phyloP scores from a whole-genome alignment of 768 basidiomycete genomes.

The Boletus pseudo-olivaceus region DNA sequence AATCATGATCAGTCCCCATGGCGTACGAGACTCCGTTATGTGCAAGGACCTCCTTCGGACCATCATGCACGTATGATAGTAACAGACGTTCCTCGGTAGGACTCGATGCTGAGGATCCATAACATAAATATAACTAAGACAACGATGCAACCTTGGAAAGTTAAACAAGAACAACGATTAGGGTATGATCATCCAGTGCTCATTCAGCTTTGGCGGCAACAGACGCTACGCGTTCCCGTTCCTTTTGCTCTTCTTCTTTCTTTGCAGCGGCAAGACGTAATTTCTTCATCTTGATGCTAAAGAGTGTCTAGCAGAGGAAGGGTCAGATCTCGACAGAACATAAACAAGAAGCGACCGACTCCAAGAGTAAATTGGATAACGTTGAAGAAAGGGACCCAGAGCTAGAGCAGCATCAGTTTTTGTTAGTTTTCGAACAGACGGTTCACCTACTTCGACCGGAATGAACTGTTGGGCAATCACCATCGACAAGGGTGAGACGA shows the following conservation, averaged over 20 bases:
- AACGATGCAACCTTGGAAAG: neutral
- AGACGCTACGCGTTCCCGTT: constrained; percentile 28
- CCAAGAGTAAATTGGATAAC: constrained; percentile 71
- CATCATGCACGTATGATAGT: constrained; percentile 36
- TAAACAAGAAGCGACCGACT: constrained; percentile 40
- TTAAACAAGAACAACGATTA: neutral
- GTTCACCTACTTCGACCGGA: constrained; percentile 59
- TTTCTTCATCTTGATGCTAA: constrained; percentile 72
- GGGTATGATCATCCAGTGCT: constrained; percentile 15
- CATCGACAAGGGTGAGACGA: constrained; percentile 72
- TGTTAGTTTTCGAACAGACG: neutral
- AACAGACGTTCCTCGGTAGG: constrained; percentile 12
- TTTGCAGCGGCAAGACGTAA: constrained; percentile 50
- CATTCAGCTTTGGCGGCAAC: constrained; percentile 18
- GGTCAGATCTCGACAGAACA: neutral
- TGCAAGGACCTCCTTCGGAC: constrained; percentile 34
- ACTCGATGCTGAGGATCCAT: neutral
- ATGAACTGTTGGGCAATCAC: constrained; percentile 77
- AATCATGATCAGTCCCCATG: constrained; percentile 20
- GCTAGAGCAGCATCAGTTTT: constrained; percentile 36
- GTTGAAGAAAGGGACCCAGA: constrained; percentile 90
- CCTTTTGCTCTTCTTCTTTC: constrained; percentile 43
- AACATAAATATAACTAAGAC: constrained; percentile 13
- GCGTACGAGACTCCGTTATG: constrained; percentile 39
- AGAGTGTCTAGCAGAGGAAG: constrained; percentile 49